Percentiles rank a stretch among this genome's conserved stretches.
Conservation (phyloP, 2,329 filamentous ascomycete species). For the Diplodia intermedia region DNA sequence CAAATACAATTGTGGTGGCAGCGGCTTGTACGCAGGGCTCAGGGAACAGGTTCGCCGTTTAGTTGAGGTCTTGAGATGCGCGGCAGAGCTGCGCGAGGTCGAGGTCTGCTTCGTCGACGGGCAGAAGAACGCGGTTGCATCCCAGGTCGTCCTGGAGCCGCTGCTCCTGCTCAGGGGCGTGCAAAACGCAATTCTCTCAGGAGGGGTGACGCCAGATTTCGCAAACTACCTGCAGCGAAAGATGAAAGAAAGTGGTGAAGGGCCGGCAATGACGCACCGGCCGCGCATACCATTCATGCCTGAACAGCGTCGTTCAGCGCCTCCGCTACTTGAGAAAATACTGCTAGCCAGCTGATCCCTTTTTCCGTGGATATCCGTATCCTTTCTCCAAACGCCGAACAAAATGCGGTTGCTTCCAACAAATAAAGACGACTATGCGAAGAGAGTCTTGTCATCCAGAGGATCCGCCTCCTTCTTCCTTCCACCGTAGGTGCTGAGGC, state of each 20-base stretch:
- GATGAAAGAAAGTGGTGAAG: constrained; percentile 40
- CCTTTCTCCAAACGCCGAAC: constrained; percentile 31
- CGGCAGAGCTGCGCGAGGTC: constrained; percentile 38
- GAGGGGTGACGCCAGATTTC: constrained; percentile 49
- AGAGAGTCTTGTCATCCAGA: constrained; percentile 78
- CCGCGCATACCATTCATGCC: constrained; percentile 29
- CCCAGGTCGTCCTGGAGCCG: constrained; percentile 53
- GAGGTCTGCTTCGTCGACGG: constrained; percentile 45
- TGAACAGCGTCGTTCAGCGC: constrained; percentile 28
- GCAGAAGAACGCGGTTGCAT: constrained; percentile 45
- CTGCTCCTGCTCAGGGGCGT: constrained; percentile 49
- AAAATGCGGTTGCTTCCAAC: constrained; percentile 26
- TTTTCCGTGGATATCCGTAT: constrained; percentile 31
- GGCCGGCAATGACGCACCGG: constrained; percentile 20
- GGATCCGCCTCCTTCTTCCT: constrained; percentile 68
- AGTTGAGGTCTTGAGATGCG: constrained; percentile 47
- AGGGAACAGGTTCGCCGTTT: constrained; percentile 50
- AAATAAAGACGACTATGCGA: constrained; percentile 62
- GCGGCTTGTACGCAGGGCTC: constrained; percentile 53
- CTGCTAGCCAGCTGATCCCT: constrained; percentile 32
- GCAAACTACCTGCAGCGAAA: constrained; percentile 43
- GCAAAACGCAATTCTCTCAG: constrained; percentile 46
- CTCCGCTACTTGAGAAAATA: constrained; percentile 32
- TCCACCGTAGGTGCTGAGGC: constrained; percentile 72
- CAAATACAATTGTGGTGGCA: constrained; percentile 58